A percentile compares a stretch with the other conserved stretches of the same genome.
Evolutionary conservation across 306 rosid genomes (phyloP).

Genomic region (Pyrus betulifolia): DNA sequence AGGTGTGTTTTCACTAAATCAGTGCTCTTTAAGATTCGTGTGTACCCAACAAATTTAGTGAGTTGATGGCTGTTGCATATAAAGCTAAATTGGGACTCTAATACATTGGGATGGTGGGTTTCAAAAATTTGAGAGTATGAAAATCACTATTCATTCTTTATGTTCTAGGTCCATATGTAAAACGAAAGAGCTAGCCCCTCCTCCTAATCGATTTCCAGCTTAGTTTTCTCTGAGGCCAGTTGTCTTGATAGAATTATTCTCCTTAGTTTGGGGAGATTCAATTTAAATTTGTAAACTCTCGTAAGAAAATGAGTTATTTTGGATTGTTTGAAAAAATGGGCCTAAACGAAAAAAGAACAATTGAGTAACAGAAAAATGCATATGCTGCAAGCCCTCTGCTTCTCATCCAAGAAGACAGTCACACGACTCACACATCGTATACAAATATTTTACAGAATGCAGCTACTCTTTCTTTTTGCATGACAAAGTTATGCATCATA

Average conservation of each 20-base stretch:
- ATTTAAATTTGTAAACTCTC: neutral
- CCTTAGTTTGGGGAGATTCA: neutral
- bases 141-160: neutral
- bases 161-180: neutral
- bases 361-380: neutral
- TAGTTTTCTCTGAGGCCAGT: neutral
- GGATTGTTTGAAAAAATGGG: neutral
- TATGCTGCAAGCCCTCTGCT: neutral
- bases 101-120: neutral
- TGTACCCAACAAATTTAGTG: neutral
- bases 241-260: neutral
- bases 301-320: neutral
- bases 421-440: neutral
- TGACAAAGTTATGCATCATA: neutral
- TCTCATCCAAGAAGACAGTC: neutral
- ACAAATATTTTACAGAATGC: no score
- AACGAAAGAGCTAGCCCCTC: neutral
- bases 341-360: neutral
- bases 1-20: neutral
- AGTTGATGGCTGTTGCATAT: neutral
- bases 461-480: no score
- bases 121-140: neutral
- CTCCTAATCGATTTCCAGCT: neutral
- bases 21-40: neutral
- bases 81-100: neutral